These are phyloP conservation scores for Fusarium nisikadoi DNA, from an alignment of 2,329 filamentous ascomycete genomes.

Conservation along the genomic window DNA sequence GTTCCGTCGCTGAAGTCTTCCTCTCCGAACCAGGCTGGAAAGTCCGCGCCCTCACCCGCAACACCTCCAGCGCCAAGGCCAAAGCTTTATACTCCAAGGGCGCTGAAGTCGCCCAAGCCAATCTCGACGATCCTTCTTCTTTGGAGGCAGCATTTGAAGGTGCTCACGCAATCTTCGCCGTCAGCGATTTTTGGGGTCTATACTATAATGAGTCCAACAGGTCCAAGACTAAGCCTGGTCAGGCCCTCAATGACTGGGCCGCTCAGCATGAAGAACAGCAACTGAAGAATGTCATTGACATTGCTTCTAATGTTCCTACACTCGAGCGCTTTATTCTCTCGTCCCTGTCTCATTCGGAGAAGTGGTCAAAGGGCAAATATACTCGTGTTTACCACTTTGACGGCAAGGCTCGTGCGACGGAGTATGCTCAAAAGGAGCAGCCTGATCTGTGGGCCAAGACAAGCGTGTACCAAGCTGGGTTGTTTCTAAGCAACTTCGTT, in stretches of 20 bases:
- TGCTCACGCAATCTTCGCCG: conserved; percentile 40
- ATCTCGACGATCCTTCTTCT: conserved; percentile 5
- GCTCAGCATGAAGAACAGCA: conserved; percentile 50
- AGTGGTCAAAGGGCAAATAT: conserved; percentile 55
- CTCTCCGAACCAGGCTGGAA: conserved; percentile 18
- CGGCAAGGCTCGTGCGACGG: conserved; percentile 50
- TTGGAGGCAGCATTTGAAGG: neutral
- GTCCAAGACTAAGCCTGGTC: conserved; percentile 16
- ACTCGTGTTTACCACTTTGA: conserved; percentile 55
- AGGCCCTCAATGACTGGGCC: conserved; percentile 31
- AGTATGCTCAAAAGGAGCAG: conserved; percentile 39
- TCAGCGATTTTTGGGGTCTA: conserved; percentile 46
- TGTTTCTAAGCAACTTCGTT: conserved; percentile 33
- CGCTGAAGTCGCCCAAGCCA: conserved; percentile 11
- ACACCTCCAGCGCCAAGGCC: conserved; percentile 18
- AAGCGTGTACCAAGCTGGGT: conserved; percentile 29
- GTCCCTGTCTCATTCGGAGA: conserved; percentile 48
- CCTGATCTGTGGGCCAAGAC: conserved; percentile 40
- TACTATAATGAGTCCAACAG: conserved; percentile 18
- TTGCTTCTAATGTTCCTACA: conserved; percentile 45
- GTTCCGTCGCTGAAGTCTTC: conserved; percentile 15
- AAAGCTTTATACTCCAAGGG: conserved; percentile 7
- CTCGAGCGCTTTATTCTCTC: conserved; percentile 55
- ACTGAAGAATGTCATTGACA: conserved; percentile 50
- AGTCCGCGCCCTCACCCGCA: conserved; percentile 28